Percentiles rank a stretch among this genome's conserved stretches.
These are phyloP conservation scores for Rubus idaeus DNA, from an alignment of 306 rosid species.

Conservation along the genomic window DNA sequence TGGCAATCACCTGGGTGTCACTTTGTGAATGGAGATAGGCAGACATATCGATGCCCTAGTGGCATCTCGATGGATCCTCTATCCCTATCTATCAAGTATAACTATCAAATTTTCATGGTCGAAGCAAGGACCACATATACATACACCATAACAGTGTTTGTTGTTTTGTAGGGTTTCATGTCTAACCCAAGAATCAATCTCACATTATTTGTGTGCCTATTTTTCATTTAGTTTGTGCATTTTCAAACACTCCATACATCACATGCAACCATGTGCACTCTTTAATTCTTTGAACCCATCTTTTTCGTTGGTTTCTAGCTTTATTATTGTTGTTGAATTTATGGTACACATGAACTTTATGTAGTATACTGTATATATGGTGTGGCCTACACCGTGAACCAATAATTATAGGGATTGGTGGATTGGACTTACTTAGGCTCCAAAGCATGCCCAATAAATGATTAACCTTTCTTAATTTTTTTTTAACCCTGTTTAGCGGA, in stretches of 20 bases:
- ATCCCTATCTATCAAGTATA: neutral
- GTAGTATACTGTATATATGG: neutral
- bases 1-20: constrained; percentile 31
- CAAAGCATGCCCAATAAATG: constrained; percentile 1
- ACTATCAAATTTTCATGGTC: constrained; percentile 28
- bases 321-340: constrained; percentile 9
- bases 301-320: constrained; percentile 17
- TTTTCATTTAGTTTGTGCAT: constrained; percentile 11
- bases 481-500: too few species aligned
- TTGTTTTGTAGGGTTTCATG: constrained; percentile 4
- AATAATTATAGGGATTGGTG: neutral
- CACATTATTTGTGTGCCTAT: constrained; percentile 31
- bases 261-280: constrained; percentile 80
- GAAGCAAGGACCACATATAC: constrained; percentile 35
- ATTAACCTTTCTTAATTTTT: too few species aligned
- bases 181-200: neutral
- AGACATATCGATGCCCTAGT: constrained; percentile 12
- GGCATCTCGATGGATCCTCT: constrained; percentile 16
- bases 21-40: constrained; percentile 20
- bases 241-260: constrained; percentile 40
- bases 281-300: constrained; percentile 37
- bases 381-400: neutral
- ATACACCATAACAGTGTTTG: neutral
- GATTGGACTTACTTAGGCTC: constrained; percentile 3
- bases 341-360: constrained; percentile 7